A percentile compares a stretch with the other conserved stretches of the same genome.
These are phyloP conservation scores for Sordariomycetes sp. DNA, from an alignment of 2,329 filamentous ascomycete genomes.

Conservation along the genomic window DNA sequence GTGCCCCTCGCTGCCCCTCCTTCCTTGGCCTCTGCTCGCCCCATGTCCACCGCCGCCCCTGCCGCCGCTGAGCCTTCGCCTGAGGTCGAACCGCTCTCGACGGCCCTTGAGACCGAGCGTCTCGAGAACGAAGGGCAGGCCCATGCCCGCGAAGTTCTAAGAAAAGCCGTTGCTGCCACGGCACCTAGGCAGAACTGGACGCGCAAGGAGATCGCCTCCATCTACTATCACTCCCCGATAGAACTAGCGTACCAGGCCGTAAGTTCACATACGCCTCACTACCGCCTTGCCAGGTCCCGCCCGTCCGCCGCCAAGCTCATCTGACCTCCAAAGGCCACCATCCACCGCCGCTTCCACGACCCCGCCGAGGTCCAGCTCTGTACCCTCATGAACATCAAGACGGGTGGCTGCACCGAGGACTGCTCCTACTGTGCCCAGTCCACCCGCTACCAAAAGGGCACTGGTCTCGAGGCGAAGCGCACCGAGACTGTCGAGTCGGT, in stretches of 20 bases:
- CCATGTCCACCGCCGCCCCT: neutral
- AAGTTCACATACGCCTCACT: conserved; percentile 6
- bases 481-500: conserved; percentile 72
- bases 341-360: conserved; percentile 79
- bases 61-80: neutral
- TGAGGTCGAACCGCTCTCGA: neutral
- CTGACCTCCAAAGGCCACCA: conserved; percentile 38
- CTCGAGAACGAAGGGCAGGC: neutral
- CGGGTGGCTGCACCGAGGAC: conserved; percentile 82
- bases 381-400: conserved; percentile 95
- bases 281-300: neutral
- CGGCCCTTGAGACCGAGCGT: neutral
- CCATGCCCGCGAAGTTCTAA: conserved; percentile 18
- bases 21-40: neutral
- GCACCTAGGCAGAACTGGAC: conserved; percentile 64
- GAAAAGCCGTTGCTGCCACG: conserved; percentile 43
- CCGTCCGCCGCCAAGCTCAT: neutral
- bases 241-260: conserved; percentile 66
- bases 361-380: conserved; percentile 80
- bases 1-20: neutral
- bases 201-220: conserved; percentile 63
- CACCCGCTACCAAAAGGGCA: conserved; percentile 62
- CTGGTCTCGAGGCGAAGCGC: conserved; percentile 68
- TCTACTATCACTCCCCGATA: conserved; percentile 73
- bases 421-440: conserved; percentile 90